Conservation (phyloP, 2,329 filamentous ascomycete genomes). For the Tricladium varicosporioides region DNA sequence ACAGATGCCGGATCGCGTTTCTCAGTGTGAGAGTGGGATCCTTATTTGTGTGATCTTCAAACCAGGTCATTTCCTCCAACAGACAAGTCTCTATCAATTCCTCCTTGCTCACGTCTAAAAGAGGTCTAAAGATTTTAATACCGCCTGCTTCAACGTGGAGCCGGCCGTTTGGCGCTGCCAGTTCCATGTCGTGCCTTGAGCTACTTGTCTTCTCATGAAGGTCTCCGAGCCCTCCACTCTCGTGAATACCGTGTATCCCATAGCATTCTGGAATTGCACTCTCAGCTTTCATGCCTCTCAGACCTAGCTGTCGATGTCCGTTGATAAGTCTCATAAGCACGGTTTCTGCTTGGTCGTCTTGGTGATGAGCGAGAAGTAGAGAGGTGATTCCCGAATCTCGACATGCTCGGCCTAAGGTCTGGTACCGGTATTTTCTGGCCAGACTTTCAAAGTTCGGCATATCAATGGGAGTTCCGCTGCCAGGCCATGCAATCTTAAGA, state of each 20-base stretch:
- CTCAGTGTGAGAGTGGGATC: slow-evolving; percentile 74
- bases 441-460: slow-evolving; percentile 71
- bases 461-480: slow-evolving; percentile 38
- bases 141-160: slow-evolving; percentile 56
- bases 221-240: slow-evolving; percentile 49
- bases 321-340: slow-evolving; percentile 73
- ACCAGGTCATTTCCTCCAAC: slow-evolving; percentile 67
- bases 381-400: slow-evolving; percentile 48
- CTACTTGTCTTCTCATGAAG: not conserved
- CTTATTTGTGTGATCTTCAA: slow-evolving; percentile 80
- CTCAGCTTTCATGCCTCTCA: slow-evolving; percentile 65
- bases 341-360: slow-evolving; percentile 90
- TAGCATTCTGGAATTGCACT: slow-evolving; percentile 81
- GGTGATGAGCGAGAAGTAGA: slow-evolving; percentile 80
- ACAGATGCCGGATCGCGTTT: slow-evolving; percentile 75
- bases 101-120: slow-evolving; percentile 69
- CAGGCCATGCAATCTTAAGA: slow-evolving; percentile 50
- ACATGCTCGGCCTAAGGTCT: slow-evolving; percentile 63
- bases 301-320: slow-evolving; percentile 66
- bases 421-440: slow-evolving; percentile 74
- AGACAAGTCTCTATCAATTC: slow-evolving; percentile 74
- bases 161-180: not conserved
- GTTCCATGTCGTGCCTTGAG: not conserved
- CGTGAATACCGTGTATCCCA: slow-evolving; percentile 68
- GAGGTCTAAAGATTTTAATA: slow-evolving; percentile 64